Evolutionary conservation across 2,329 filamentous ascomycete genomes (phyloP).

Genomic region (Botrytis hyacinthi): DNA sequence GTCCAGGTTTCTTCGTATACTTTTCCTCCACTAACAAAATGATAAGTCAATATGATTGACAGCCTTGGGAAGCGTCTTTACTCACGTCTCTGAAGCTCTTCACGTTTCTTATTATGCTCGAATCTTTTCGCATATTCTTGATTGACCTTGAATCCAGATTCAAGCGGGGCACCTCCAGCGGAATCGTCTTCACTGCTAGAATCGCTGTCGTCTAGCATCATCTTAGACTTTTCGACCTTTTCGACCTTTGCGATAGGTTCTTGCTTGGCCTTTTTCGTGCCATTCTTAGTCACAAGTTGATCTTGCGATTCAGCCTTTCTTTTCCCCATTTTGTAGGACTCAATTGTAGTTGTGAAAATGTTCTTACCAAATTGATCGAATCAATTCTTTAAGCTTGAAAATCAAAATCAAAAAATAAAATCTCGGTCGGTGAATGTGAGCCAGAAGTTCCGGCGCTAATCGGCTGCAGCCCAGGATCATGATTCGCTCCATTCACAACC

Average conservation of each 20-base stretch:
- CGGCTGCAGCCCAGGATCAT: background rate
- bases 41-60: conserved; percentile 31
- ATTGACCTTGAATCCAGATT: conserved; percentile 72
- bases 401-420: conserved; percentile 19
- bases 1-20: conserved; percentile 51
- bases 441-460: conserved; percentile 12
- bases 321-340: conserved; percentile 36
- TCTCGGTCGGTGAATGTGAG: conserved; percentile 10
- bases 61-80: conserved; percentile 24
- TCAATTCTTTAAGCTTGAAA: background rate
- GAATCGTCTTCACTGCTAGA: conserved; percentile 40
- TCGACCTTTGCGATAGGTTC: conserved; percentile 2
- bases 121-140: conserved; percentile 85
- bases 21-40: conserved; percentile 76
- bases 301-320: conserved; percentile 37
- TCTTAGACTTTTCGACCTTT: conserved; percentile 27
- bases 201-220: conserved; percentile 51
- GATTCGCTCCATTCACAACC: conserved; percentile 7
- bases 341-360: background rate
- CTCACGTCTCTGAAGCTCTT: conserved; percentile 72
- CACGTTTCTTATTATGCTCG: conserved; percentile 96
- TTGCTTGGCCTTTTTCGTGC: conserved; percentile 37
- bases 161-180: conserved; percentile 40
- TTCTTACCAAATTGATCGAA: background rate
- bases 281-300: conserved; percentile 24